Evolutionary conservation across 768 basidiomycete species (phyloP).

Genomic region (Steccherinum ochraceum): DNA sequence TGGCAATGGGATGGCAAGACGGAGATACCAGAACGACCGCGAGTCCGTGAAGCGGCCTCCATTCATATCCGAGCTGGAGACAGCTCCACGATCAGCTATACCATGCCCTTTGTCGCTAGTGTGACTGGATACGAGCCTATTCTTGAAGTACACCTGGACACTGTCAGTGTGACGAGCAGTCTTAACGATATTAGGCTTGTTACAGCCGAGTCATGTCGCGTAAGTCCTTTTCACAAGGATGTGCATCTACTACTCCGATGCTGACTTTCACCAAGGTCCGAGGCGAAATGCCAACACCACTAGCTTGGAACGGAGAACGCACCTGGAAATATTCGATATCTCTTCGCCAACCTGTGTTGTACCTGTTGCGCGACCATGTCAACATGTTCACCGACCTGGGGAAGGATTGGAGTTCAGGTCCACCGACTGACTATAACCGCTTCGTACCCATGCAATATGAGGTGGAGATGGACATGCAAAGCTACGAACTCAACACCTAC

Average conservation of each 20-base stretch:
- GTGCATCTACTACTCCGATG: constrained; percentile 4
- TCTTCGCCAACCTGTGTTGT: constrained; percentile 66
- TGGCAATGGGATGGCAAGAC: constrained; percentile 84
- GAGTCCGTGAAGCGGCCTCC: constrained; percentile 59
- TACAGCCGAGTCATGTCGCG: constrained; percentile 71
- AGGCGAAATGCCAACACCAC: constrained; percentile 70
- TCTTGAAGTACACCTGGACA: constrained; percentile 78
- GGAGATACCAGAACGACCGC: constrained; percentile 41
- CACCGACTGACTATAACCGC: constrained; percentile 69
- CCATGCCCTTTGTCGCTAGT: constrained; percentile 74
- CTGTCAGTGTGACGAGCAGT: constrained; percentile 72
- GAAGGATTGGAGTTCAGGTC: constrained; percentile 86
- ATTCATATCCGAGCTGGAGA: constrained; percentile 73
- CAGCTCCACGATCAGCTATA: constrained; percentile 80
- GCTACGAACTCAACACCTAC: constrained; percentile 75
- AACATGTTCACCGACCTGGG: constrained; percentile 92
- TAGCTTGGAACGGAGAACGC: constrained; percentile 76
- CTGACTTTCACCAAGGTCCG: constrained; percentile 39
- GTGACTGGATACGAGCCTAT: constrained; percentile 71
- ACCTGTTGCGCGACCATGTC: constrained; percentile 86
- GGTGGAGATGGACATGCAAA: constrained; percentile 62
- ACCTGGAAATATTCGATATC: constrained; percentile 75
- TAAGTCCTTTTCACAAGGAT: no score
- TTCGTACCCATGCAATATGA: constrained; percentile 82
- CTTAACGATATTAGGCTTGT: constrained; percentile 83